Evolutionary conservation across 1,139 yeast genomes (phyloP).

Genomic region (Geotrichum aggregatum): DNA sequence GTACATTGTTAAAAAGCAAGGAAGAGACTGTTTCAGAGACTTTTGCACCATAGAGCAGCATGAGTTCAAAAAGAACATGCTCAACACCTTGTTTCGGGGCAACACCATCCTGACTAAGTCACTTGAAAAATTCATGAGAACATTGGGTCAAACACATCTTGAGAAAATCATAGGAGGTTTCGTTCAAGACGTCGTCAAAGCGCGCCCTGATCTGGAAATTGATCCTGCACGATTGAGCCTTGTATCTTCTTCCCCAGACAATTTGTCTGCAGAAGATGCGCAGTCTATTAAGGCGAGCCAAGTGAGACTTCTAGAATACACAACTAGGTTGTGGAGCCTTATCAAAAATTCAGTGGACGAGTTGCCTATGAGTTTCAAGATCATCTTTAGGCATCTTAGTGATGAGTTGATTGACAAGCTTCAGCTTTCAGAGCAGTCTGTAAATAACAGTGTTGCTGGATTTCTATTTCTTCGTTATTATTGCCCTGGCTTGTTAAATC

Average conservation of each 20-base stretch:
- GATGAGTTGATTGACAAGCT: constrained; percentile 24
- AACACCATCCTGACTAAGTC: constrained; percentile 78
- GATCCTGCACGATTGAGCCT: constrained; percentile 56
- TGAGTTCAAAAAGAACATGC: constrained; percentile 30
- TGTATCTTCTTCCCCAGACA: constrained; percentile 28
- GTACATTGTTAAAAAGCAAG: constrained; percentile 4
- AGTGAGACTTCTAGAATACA: constrained; percentile 50
- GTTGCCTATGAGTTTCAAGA: constrained; percentile 65
- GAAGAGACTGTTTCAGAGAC: constrained; percentile 6
- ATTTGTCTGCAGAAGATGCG: constrained; percentile 38
- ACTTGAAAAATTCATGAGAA: constrained; percentile 67
- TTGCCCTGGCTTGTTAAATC: constrained; percentile 89
- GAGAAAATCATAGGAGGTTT: constrained; percentile 68
- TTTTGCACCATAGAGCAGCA: constrained; percentile 16
- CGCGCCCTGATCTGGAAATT: constrained; percentile 60
- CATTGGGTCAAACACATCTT: constrained; percentile 75
- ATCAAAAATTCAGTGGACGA: constrained; percentile 72
- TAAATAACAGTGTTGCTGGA: constrained; percentile 64
- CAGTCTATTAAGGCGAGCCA: constrained; percentile 50
- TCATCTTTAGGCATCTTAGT: constrained; percentile 36
- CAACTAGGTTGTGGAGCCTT: constrained; percentile 65
- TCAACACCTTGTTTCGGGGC: constrained; percentile 79
- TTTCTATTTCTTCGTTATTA: constrained; percentile 79
- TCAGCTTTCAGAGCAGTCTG: constrained; percentile 23
- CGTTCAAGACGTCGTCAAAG: constrained; percentile 52